phyloP scores from a whole-genome alignment of 2,329 filamentous ascomycete genomes.

The Truncatella angustata region DNA sequence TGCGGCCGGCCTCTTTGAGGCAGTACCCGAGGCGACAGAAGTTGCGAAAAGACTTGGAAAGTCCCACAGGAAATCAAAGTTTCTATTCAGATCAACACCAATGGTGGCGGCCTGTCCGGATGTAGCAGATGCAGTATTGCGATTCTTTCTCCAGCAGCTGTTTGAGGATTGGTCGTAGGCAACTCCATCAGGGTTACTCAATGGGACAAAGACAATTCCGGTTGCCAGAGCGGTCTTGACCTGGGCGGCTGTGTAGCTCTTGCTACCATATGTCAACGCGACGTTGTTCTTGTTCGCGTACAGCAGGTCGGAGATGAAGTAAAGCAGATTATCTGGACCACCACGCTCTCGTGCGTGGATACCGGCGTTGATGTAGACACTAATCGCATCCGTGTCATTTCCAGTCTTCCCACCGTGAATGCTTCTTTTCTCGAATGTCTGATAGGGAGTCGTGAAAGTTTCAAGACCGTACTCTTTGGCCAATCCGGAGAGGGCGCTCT shows the following conservation, averaged over 20 bases:
- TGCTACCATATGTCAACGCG: slow-evolving; percentile 50
- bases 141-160: slow-evolving; percentile 56
- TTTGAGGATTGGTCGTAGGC: slow-evolving; percentile 48
- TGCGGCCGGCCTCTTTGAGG: slow-evolving; percentile 40
- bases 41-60: slow-evolving; percentile 41
- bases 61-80: slow-evolving; percentile 59
- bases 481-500: slow-evolving; percentile 38
- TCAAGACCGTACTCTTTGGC: slow-evolving; percentile 36
- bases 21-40: slow-evolving; percentile 34
- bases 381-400: slow-evolving; percentile 39
- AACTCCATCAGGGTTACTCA: slow-evolving; percentile 55
- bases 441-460: slow-evolving; percentile 39
- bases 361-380: slow-evolving; percentile 50
- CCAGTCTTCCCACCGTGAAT: slow-evolving; percentile 40
- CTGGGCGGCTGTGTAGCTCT: slow-evolving; percentile 49
- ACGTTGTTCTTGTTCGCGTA: slow-evolving; percentile 46
- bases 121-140: slow-evolving; percentile 40
- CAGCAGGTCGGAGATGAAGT: slow-evolving; percentile 57
- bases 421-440: slow-evolving; percentile 38
- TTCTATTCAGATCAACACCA: slow-evolving; percentile 55
- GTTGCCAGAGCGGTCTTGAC: slow-evolving; percentile 49
- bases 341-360: slow-evolving; percentile 60
- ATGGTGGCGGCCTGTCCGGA: slow-evolving; percentile 25
- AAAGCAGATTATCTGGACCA: slow-evolving; percentile 53
- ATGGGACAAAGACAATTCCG: slow-evolving; percentile 52